Conservation (phyloP, 495 filamentous ascomycete species). For the Aspergillus mulundensis region DNA sequence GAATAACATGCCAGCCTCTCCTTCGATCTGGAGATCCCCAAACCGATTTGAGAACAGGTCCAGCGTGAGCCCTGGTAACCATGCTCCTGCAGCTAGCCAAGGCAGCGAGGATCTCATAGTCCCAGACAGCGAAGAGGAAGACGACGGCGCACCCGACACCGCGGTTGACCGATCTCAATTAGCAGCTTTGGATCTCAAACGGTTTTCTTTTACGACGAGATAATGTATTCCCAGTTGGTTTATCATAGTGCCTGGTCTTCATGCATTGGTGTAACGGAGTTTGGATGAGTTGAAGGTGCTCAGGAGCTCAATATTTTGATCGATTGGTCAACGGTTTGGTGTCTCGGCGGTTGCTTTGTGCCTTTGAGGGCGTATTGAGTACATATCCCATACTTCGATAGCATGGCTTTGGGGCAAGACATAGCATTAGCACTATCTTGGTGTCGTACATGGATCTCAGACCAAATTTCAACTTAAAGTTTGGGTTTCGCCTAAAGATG, state of each 20-base stretch:
- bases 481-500: not conserved
- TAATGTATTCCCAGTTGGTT: constrained; percentile 18
- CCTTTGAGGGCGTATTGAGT: not conserved
- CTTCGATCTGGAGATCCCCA: constrained; percentile 5
- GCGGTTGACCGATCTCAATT: constrained; percentile 11
- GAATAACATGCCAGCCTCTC: constrained; percentile 21
- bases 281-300: not conserved
- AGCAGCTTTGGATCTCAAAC: constrained; percentile 45
- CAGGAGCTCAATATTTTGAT: not conserved
- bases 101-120: constrained; percentile 77
- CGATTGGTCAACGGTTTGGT: not conserved
- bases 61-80: not conserved
- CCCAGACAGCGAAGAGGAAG: constrained; percentile 68
- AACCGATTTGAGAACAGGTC: not conserved
- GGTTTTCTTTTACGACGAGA: constrained; percentile 48
- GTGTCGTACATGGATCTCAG: not conserved
- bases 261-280: constrained; percentile 13
- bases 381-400: not conserved
- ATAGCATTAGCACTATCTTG: not conserved
- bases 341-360: not conserved
- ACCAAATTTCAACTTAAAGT: not conserved
- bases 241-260: not conserved
- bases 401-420: not conserved
- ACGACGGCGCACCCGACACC: constrained; percentile 27
- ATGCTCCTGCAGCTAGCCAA: constrained; percentile 17